Base-by-base conservation (phyloP, 495 filamentous ascomycete genomes). In the Durotheca rogersii region DNA sequence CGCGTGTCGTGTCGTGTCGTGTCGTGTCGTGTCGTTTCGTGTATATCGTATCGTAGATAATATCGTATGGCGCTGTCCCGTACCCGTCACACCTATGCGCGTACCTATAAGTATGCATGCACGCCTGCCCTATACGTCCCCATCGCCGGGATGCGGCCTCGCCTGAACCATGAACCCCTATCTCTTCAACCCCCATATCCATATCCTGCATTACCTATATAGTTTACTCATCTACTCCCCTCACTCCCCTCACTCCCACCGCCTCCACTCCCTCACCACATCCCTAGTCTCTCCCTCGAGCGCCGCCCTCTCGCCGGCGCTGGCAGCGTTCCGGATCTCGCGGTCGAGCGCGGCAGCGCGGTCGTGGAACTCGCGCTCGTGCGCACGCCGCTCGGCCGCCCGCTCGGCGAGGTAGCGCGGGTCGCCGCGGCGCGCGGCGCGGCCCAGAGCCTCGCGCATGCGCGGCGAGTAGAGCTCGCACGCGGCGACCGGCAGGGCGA, bases 391-490 rank as follows among this genome's bases (percentile, higher is more conserved):
- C 43, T 78, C 73, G 15, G 61, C 60, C 30, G 81, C 67, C 47
- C 75, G 72, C 34, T 59, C 52, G 49, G 81, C 75, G 39, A 88
- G 61, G 43, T 71, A 75, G 6, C 62, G 57, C 29, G 81, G 67
- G 56, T 90, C 86, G 34, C 80, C 72, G 12, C 75, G 74, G 45
- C 70, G 54, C 38, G 84, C 77, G 2, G 84, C 83, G 14, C 78
- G 72, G 12, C 64, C 58, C 61, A 89, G 89, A 6, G 83, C 72
- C 1, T 73, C 67, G 31, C 87, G 75, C 83, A 90, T 90, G n/a
- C 82, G 78, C 7, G 75, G 67, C n/a, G 83, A 86, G 52, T 87
- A 90, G 5, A 91, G 69, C 66, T 88, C 85, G 57, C 88, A 93
- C 14, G 75, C 77, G 0, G 76, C 81, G 27, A 80, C 69, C 3